A percentile compares a stretch with the other conserved stretches of the same genome.
phyloP scores from a whole-genome alignment of 1,284 basidiomycete genomes.

The Erythrobasidium hasegawianum region DNA sequence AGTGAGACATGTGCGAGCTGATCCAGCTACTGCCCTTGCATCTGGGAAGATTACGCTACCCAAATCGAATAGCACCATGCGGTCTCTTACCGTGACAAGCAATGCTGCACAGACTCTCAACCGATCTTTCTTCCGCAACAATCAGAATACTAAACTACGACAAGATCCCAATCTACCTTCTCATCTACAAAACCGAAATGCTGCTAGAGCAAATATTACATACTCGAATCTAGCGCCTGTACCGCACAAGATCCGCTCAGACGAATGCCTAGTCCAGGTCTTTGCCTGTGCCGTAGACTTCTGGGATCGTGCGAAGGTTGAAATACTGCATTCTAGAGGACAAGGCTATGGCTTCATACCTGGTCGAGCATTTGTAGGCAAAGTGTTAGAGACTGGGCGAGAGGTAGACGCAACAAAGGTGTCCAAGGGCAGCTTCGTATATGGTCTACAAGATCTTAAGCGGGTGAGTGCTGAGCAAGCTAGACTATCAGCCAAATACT shows the following conservation, averaged over 20 bases:
- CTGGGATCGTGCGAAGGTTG: constrained; percentile 47
- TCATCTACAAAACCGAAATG: constrained; percentile 7
- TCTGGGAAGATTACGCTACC: constrained; percentile 16
- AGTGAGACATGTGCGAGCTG: constrained; percentile 1
- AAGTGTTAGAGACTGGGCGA: constrained; percentile 49
- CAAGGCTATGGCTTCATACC: constrained; percentile 50
- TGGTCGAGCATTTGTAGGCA: constrained; percentile 51
- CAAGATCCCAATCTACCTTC: constrained; percentile 21
- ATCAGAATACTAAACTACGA: constrained; percentile 11
- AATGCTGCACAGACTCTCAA: constrained; percentile 29
- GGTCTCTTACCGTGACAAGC: constrained; percentile 26
- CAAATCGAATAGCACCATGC: constrained; percentile 31
- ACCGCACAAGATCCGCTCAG: constrained; percentile 48
- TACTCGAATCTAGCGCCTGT: constrained; percentile 38
- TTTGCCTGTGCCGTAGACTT: constrained; percentile 51
- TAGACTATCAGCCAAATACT: too few relatives aligned
- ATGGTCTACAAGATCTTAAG: constrained; percentile 49
- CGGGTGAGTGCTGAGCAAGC: too few relatives aligned
- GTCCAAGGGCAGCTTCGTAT: constrained; percentile 51
- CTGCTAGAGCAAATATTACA: constrained; percentile 13
- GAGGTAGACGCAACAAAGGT: constrained; percentile 37
- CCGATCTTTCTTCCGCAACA: constrained; percentile 21
- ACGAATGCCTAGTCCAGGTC: constrained; percentile 50
- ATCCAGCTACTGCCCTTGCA: constrained; percentile 7
- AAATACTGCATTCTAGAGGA: constrained; percentile 37